Evolutionary conservation across 257 asterid species (phyloP).

Genomic region (Voacanga thouarsii): DNA sequence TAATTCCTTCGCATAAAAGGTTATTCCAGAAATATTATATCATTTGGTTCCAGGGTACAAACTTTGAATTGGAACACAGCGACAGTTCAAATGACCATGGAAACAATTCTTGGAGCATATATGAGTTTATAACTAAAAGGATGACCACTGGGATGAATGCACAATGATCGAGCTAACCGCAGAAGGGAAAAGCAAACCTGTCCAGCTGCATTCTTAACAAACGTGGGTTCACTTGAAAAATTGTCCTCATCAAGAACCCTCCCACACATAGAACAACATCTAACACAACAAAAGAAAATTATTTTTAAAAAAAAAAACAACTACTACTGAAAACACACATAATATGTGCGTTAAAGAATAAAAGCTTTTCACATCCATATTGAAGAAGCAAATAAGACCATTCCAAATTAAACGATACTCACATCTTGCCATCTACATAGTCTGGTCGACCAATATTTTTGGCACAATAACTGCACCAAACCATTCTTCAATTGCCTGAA

Average conservation of each 20-base stretch:
- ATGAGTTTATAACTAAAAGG: background rate
- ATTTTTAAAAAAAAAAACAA: background rate
- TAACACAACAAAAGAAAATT: slow-evolving; percentile 11
- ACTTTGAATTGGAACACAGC: background rate
- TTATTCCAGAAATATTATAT: background rate
- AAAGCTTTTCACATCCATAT: background rate
- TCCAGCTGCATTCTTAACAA: slow-evolving; percentile 55
- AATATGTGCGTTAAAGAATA: background rate
- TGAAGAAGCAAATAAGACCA: background rate
- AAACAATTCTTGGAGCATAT: background rate
- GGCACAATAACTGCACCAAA: slow-evolving; percentile 50
- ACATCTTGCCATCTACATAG: slow-evolving; percentile 44
- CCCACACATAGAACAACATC: slow-evolving; percentile 70
- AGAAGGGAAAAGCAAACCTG: slow-evolving; percentile 42
- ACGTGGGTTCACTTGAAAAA: slow-evolving; percentile 50
- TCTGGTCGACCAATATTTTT: slow-evolving; percentile 28
- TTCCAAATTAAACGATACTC: slow-evolving; percentile 16
- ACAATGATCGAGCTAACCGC: background rate
- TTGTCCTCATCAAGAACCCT: slow-evolving; percentile 57
- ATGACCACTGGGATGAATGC: background rate
- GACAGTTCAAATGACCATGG: background rate
- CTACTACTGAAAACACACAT: background rate
- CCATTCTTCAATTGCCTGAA: slow-evolving; percentile 31
- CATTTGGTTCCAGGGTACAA: background rate
- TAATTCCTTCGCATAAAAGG: no score